Percentiles rank a stretch among this genome's conserved stretches.
Conservation (phyloP, 345 rosid genomes). For the Reutealis trisperma region DNA sequence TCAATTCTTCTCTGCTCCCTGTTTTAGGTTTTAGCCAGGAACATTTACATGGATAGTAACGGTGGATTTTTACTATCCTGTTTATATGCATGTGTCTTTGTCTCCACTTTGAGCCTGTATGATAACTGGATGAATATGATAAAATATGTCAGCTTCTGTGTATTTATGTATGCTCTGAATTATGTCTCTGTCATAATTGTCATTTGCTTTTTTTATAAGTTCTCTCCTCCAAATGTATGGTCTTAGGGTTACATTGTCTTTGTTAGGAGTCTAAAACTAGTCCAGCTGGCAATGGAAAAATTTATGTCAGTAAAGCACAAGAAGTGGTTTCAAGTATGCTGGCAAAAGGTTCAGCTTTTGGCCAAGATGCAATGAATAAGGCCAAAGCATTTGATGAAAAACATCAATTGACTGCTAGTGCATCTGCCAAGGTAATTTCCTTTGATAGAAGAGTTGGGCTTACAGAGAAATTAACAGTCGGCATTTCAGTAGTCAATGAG, state of each 20-base stretch:
- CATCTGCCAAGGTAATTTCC: slow-evolving; percentile 84
- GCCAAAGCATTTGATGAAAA: slow-evolving; percentile 93
- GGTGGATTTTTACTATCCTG: neutral
- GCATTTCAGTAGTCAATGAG: slow-evolving; percentile 85
- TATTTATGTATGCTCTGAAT: neutral
- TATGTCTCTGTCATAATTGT: neutral
- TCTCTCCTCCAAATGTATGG: neutral
- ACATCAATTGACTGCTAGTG: slow-evolving; percentile 78
- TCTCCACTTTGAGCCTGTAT: neutral
- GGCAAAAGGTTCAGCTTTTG: slow-evolving; percentile 83
- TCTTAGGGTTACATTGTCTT: slow-evolving; percentile 3
- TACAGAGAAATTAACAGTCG: slow-evolving; percentile 79
- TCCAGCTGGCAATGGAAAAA: slow-evolving; percentile 53
- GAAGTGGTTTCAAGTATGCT: slow-evolving; percentile 75
- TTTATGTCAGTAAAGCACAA: slow-evolving; percentile 82
- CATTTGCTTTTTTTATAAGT: slow-evolving; percentile 10
- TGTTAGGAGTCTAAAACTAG: slow-evolving; percentile 53
- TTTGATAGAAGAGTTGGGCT: slow-evolving; percentile 82
- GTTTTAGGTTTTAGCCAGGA: neutral
- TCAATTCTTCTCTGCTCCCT: neutral
- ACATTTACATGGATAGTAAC: neutral
- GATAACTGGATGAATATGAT: neutral
- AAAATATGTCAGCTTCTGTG: neutral
- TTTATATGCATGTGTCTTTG: neutral
- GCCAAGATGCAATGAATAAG: slow-evolving; percentile 92